Evolutionary conservation across 164 flowering plant species (phyloP).

Genomic region (Vitis cinerea): DNA sequence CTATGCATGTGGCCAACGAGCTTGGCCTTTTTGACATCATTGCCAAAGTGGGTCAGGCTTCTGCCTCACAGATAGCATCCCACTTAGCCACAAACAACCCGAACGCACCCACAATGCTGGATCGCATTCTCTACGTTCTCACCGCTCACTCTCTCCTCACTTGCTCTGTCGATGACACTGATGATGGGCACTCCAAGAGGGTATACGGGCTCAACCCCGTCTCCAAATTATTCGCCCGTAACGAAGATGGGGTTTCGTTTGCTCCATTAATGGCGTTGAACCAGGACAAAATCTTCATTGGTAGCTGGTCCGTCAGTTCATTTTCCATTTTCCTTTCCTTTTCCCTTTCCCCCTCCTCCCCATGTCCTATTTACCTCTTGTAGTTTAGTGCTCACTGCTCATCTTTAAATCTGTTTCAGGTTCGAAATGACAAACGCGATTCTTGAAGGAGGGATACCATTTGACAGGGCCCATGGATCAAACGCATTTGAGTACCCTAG

Average conservation of each 20-base stretch:
- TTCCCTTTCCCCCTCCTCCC: no score
- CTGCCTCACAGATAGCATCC: constrained; percentile 15
- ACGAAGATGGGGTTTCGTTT: constrained; percentile 25
- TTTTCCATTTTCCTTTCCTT: no score
- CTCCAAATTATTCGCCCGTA: constrained; percentile 12
- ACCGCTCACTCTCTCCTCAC: constrained; percentile 19
- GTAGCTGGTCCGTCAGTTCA: constrained; percentile 30
- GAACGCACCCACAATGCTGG: constrained; percentile 21
- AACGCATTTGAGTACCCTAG: constrained; percentile 24
- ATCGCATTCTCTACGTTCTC: constrained; percentile 20
- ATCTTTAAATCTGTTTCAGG: constrained; percentile 12
- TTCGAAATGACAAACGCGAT: constrained; percentile 28
- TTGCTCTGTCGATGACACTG: constrained; percentile 9
- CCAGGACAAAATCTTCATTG: constrained; percentile 27
- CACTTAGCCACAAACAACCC: constrained; percentile 16
- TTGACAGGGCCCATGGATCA: constrained; percentile 30
- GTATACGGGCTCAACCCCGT: constrained; percentile 12
- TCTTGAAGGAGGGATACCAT: constrained; percentile 42
- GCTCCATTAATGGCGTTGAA: constrained; percentile 11
- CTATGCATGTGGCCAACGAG: constrained; percentile 13
- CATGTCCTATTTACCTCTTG: no score
- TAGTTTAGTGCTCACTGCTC: neutral
- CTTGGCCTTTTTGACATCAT: constrained; percentile 25
- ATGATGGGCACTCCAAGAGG: constrained; percentile 2
- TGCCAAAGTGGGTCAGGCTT: constrained; percentile 17